phyloP scores from a whole-genome alignment of 768 basidiomycete genomes.

The Podaxis pistillaris region DNA sequence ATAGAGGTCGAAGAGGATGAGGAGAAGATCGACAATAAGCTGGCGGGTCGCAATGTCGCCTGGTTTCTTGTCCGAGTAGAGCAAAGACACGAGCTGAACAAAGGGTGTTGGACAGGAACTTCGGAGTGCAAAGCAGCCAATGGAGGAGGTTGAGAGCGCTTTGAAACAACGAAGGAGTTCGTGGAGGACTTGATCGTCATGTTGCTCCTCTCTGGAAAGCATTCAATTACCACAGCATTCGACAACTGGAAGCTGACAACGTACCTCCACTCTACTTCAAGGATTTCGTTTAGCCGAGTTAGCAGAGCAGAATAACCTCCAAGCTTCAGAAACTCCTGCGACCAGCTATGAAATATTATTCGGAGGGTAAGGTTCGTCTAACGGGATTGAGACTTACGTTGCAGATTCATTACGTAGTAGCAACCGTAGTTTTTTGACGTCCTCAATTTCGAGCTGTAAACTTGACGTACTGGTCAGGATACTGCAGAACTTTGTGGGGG shows the following conservation, averaged over 20 bases:
- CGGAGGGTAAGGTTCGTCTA: neutral
- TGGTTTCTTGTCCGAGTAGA: constrained; percentile 98
- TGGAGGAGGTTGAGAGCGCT: constrained; percentile 84
- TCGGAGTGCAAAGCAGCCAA: constrained; percentile 89
- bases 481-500: constrained; percentile 66
- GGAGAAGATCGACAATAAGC: constrained; percentile 84
- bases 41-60: constrained; percentile 90
- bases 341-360: constrained; percentile 59
- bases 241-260: constrained; percentile 22
- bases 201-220: constrained; percentile 84
- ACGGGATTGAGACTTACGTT: constrained; percentile 41
- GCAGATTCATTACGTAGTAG: constrained; percentile 91
- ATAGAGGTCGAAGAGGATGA: constrained; percentile 88
- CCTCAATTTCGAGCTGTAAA: constrained; percentile 77
- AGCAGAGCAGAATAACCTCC: constrained; percentile 88
- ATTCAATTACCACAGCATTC: neutral
- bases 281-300: constrained; percentile 82
- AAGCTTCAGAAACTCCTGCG: constrained; percentile 76
- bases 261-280: constrained; percentile 96
- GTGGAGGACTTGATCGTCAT: constrained; percentile 92
- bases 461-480: constrained; percentile 68
- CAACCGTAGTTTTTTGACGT: constrained; percentile 83
- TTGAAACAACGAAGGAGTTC: constrained; percentile 94
- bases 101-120: constrained; percentile 88
- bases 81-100: constrained; percentile 72